phyloP scores from a whole-genome alignment of 306 rosid genomes.

The Dryas alaskensis region DNA sequence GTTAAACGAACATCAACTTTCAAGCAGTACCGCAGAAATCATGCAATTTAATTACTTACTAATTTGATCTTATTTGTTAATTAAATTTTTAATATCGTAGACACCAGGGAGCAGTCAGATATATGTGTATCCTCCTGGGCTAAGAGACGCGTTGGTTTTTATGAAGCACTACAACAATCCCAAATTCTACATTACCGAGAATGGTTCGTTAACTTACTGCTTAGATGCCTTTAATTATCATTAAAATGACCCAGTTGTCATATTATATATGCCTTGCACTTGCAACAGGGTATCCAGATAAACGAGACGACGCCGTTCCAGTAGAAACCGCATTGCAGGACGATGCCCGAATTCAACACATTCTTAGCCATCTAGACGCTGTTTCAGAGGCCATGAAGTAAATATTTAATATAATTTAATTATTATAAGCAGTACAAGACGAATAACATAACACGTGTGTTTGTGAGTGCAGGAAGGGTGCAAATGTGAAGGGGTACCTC shows the following conservation, averaged over 20 bases:
- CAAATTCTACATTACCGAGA: conserved; percentile 12
- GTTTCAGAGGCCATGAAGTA: not conserved
- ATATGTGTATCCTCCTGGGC: not conserved
- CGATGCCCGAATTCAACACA: conserved; percentile 10
- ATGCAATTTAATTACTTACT: too few species aligned
- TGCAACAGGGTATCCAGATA: conserved; percentile 2
- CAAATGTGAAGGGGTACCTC: not conserved
- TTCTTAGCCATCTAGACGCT: not conserved
- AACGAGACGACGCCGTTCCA: not conserved
- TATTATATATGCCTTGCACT: too few species aligned
- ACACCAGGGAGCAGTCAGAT: not conserved
- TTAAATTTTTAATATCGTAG: not conserved
- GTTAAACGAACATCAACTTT: too few species aligned
- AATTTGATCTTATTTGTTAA: not conserved
- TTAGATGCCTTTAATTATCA: too few species aligned
- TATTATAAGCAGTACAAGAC: too few species aligned
- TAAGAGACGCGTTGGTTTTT: not conserved
- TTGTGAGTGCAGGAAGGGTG: not conserved
- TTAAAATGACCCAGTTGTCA: too few species aligned
- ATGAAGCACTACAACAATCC: not conserved
- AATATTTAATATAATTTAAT: too few species aligned
- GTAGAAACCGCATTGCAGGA: not conserved
- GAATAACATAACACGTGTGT: too few species aligned
- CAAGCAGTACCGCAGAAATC: too few species aligned
- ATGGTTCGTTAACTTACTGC: not conserved